These are phyloP conservation scores for Artomyces pyxidatus DNA, from an alignment of 768 basidiomycete species.

Conservation along the genomic window DNA sequence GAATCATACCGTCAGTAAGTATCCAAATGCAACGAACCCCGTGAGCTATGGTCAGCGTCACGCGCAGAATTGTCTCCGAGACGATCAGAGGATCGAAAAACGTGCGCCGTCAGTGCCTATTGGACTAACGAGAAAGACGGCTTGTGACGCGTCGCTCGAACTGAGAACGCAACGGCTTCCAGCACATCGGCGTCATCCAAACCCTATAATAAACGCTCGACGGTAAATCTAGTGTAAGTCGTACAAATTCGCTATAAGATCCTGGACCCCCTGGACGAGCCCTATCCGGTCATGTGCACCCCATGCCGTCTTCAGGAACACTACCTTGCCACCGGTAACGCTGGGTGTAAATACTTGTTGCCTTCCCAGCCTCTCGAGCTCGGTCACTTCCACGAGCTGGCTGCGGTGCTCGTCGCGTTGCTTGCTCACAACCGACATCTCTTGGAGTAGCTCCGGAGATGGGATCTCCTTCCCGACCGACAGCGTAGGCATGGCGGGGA, in stretches of 20 bases:
- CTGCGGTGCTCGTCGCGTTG: constrained; percentile 34
- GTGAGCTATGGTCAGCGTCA: no score
- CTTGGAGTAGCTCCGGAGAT: constrained; percentile 35
- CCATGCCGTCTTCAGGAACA: constrained; percentile 46
- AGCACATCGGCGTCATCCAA: no score
- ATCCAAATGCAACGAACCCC: no score
- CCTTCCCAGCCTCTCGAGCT: constrained; percentile 41
- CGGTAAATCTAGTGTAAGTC: constrained; percentile 16
- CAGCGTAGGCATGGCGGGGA: constrained; percentile 36
- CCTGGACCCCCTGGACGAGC: constrained; percentile 61
- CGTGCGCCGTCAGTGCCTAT: no score
- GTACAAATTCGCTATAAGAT: constrained; percentile 32
- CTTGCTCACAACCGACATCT: constrained; percentile 31
- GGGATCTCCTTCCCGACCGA: constrained; percentile 21
- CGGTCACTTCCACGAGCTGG: constrained; percentile 35
- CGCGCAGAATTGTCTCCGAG: no score
- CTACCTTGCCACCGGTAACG: constrained; percentile 33
- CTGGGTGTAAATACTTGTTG: constrained; percentile 45
- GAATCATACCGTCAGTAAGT: no score
- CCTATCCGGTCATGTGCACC: constrained; percentile 57
- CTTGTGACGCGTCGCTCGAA: no score
- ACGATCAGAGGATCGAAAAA: no score
- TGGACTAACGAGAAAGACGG: no score
- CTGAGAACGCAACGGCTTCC: no score
- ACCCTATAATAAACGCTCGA: no score